These are phyloP conservation scores for Auricularia auricula-judae DNA, from an alignment of 768 basidiomycete species.

Conservation along the genomic window DNA sequence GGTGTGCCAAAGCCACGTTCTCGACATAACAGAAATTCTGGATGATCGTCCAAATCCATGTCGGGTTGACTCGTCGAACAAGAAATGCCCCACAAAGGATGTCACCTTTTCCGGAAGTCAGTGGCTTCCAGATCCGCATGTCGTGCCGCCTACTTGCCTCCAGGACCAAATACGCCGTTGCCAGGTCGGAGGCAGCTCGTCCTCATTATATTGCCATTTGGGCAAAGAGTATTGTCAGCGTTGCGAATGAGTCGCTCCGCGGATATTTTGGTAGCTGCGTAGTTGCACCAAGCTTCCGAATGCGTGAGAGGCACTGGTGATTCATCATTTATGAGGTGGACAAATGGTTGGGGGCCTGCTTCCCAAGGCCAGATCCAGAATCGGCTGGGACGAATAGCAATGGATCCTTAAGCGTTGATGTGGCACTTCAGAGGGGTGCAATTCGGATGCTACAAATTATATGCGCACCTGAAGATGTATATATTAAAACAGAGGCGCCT, in stretches of 20 bases:
- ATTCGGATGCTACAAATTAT: neutral
- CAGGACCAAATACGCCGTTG: conserved; percentile 62
- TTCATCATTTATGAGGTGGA: conserved; percentile 58
- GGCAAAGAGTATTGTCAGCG: conserved; percentile 27
- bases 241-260: conserved; percentile 41
- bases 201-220: conserved; percentile 33
- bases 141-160: neutral
- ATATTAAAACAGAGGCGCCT: conserved; percentile 50
- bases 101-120: conserved; percentile 38
- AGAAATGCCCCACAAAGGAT: conserved; percentile 56
- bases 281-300: conserved; percentile 65
- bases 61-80: conserved; percentile 42
- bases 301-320: conserved; percentile 38
- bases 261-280: conserved; percentile 51
- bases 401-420: conserved; percentile 20
- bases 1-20: conserved; percentile 60
- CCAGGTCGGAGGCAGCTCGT: conserved; percentile 71
- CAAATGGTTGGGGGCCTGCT: conserved; percentile 39
- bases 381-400: conserved; percentile 44
- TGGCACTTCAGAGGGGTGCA: neutral
- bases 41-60: conserved; percentile 39
- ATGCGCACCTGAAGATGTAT: conserved; percentile 52
- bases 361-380: conserved; percentile 76
- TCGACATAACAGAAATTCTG: conserved; percentile 67
- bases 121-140: neutral